Evolutionary conservation across 495 filamentous ascomycete species (phyloP), one percentile per base, ranked within the genome.

Genomic region (Aspergillus coremiiformis): DNA sequence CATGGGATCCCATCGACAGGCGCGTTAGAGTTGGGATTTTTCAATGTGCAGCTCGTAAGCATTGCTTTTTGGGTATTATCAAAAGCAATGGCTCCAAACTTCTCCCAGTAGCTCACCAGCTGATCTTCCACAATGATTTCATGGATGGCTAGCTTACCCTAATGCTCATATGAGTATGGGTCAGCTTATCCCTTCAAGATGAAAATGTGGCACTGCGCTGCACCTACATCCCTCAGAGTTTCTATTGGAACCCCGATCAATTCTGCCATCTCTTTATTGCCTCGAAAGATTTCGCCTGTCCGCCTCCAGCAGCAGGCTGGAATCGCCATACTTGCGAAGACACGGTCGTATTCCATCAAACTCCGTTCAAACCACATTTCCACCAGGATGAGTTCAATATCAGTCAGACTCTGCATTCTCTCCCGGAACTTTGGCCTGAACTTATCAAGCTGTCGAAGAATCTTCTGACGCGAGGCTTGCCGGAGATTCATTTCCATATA

Each of bases 331-430:
- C 89, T 94, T 11, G 93, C 94, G 70, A 99, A 99, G 9, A 99
- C 89, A 33, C 93, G 87, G 65, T 99, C 93, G 59, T 96, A 96
- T 62, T 96, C 93, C 83, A 97, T 89, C 52, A 99, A 71, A 42
- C 83, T 90, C 47, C 84, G 80, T 64, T 99, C 93, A 60, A 99
- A 96, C 92, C 93, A 96, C 87, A 96, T 95, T 65, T 99, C 93
- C 45, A 95, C 92, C 42, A 89, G 78, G 6, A 96, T 85, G 10
- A 99, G 79, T 65, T 97, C 87, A 61, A 95, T 84, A 69, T 96
- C 92, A 12, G 87, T 95, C 58, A 97, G 71, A 27, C 74, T 80
- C 56, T 96, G 89, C 72, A 95, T 92, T 65, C 91, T 87, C 64
- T 97, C 94, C 51, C 93, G 83, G 66, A 99, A 97, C 59, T 92